phyloP scores from a whole-genome alignment of 768 basidiomycete species.

The Tricholoma sp. region DNA sequence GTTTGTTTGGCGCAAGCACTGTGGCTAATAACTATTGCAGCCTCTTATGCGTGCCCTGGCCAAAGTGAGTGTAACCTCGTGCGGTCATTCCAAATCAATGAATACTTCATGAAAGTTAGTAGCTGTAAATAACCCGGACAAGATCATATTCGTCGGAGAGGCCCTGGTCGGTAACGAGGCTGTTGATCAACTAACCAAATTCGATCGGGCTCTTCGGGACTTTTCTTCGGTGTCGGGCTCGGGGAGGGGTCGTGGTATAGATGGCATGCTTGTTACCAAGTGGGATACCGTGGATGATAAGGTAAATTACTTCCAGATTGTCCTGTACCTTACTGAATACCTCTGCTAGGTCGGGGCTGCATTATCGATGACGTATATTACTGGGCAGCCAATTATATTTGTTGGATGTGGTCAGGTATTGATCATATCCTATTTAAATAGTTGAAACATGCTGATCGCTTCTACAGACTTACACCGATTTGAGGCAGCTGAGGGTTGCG shows the following conservation, averaged over 20 bases:
- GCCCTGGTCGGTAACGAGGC: constrained; percentile 98
- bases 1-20: not conserved
- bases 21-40: constrained; percentile 29
- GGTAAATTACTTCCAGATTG: constrained; percentile 37
- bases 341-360: constrained; percentile 86
- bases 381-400: constrained; percentile 97
- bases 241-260: constrained; percentile 84
- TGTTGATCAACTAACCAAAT: constrained; percentile 95
- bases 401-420: constrained; percentile 93
- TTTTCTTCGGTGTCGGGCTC: constrained; percentile 73
- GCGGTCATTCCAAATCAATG: not conserved
- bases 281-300: constrained; percentile 99
- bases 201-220: constrained; percentile 89
- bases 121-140: constrained; percentile 90
- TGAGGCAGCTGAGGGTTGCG: constrained; percentile 82
- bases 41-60: constrained; percentile 98
- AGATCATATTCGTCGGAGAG: constrained; percentile 97
- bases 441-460: not conserved
- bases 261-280: constrained; percentile 97
- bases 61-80: constrained; percentile 47
- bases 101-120: constrained; percentile 58
- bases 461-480: constrained; percentile 88
- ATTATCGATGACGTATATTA: constrained; percentile 98
- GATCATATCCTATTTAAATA: constrained; percentile 17
- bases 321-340: not conserved